phyloP scores from a whole-genome alignment of 2,329 filamentous ascomycete genomes.

The Leptodontidium sp. region DNA sequence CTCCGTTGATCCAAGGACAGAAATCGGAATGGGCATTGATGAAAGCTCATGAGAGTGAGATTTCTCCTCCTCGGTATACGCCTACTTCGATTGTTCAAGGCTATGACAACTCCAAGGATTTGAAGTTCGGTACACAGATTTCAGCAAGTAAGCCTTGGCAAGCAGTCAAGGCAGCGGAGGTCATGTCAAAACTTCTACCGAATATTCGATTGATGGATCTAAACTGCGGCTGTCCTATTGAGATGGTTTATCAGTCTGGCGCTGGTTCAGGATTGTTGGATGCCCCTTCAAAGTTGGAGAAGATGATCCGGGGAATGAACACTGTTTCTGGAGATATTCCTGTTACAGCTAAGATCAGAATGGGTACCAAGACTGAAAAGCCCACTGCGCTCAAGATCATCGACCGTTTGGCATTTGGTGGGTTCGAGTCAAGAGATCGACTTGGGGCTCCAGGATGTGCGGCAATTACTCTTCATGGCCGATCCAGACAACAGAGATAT shows the following conservation, averaged over 20 bases:
- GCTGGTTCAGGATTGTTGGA: slow-evolving; percentile 95
- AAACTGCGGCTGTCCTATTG: slow-evolving; percentile 97
- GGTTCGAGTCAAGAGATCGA: slow-evolving; percentile 73
- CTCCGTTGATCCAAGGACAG: slow-evolving; percentile 87
- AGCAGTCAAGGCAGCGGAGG: slow-evolving; percentile 87
- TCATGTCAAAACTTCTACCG: slow-evolving; percentile 78
- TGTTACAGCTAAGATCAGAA: slow-evolving; percentile 94
- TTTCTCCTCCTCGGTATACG: slow-evolving; percentile 73
- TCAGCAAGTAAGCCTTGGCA: slow-evolving; percentile 92
- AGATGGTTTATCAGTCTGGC: slow-evolving; percentile 87
- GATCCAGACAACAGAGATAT: slow-evolving; percentile 94
- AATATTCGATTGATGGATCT: slow-evolving; percentile 90
- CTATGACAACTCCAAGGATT: slow-evolving; percentile 84
- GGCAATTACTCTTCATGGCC: slow-evolving; percentile 93
- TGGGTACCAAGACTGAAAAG: slow-evolving; percentile 81
- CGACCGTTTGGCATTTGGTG: slow-evolving; percentile 83
- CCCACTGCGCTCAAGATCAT: slow-evolving; percentile 84
- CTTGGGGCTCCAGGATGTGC: slow-evolving; percentile 84
- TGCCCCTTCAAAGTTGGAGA: slow-evolving; percentile 84
- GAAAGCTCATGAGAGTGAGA: slow-evolving; percentile 89
- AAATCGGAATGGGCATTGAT: slow-evolving; percentile 95
- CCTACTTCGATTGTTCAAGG: slow-evolving; percentile 67
- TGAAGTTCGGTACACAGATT: slow-evolving; percentile 92
- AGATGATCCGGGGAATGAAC: slow-evolving; percentile 97
- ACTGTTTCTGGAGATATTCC: slow-evolving; percentile 88